Evolutionary conservation across 2,329 filamentous ascomycete species (phyloP).

Genomic region (Teratosphaeria viscida): DNA sequence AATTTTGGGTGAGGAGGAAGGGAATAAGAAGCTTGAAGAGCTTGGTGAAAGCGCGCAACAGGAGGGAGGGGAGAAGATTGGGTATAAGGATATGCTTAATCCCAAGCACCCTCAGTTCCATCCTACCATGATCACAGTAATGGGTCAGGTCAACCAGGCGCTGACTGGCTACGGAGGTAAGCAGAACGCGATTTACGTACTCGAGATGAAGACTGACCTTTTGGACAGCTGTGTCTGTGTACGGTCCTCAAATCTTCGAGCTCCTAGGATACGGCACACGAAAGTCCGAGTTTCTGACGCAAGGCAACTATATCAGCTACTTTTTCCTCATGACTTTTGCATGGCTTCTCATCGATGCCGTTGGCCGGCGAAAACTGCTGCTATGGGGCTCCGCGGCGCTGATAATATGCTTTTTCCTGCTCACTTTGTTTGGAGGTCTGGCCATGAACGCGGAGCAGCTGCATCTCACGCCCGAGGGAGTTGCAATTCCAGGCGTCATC

Average conservation of each 20-base stretch:
- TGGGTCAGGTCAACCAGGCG: conserved; percentile 54
- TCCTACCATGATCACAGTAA: conserved; percentile 49
- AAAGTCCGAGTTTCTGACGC: conserved; percentile 46
- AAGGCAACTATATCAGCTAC: conserved; percentile 52
- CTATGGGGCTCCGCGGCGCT: conserved; percentile 43
- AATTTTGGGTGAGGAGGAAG: conserved; percentile 43
- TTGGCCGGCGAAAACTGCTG: conserved; percentile 45
- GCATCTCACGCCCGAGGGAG: conserved; percentile 30
- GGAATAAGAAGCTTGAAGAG: conserved; percentile 40
- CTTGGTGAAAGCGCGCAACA: conserved; percentile 41
- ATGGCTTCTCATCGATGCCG: conserved; percentile 48
- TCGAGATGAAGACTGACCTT: background rate
- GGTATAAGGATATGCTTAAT: conserved; percentile 49
- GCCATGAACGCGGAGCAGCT: conserved; percentile 30
- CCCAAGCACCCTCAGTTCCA: conserved; percentile 48
- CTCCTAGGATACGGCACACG: conserved; percentile 46
- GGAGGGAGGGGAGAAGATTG: conserved; percentile 35
- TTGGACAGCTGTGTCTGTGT: conserved; percentile 46
- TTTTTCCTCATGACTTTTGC: conserved; percentile 52
- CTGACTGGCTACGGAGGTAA: conserved; percentile 35
- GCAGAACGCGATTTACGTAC: background rate
- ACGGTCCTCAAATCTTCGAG: conserved; percentile 54
- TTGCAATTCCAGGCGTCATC: conserved; percentile 42
- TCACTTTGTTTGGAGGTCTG: conserved; percentile 43
- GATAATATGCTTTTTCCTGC: conserved; percentile 40